phyloP scores from a whole-genome alignment of 768 basidiomycete genomes.

The Porpolomopsis calyptriformis region DNA sequence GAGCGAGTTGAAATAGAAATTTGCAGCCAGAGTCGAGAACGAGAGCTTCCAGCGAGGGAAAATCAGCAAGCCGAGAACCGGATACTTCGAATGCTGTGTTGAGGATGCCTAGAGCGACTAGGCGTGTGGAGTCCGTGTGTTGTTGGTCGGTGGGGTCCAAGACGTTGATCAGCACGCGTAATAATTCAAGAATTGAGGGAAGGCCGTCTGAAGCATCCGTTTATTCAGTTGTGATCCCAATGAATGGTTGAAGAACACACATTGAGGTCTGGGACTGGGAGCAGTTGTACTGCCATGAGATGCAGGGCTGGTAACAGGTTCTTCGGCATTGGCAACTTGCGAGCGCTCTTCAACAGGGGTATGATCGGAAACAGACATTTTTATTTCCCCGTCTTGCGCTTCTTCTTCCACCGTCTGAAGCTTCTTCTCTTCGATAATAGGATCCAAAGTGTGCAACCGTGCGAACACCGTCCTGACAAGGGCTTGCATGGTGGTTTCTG shows the following conservation, averaged over 20 bases:
- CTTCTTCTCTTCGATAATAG: conserved; percentile 58
- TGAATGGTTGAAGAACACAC: conserved; percentile 20
- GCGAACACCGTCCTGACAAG: conserved; percentile 77
- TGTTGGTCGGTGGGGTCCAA: conserved; percentile 90
- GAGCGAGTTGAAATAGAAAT: conserved; percentile 91
- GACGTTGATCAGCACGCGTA: conserved; percentile 90
- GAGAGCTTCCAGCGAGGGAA: conserved; percentile 66
- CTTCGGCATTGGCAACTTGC: conserved; percentile 7
- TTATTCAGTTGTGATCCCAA: conserved; percentile 1
- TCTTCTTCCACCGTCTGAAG: conserved; percentile 42
- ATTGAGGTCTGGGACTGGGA: conserved; percentile 28
- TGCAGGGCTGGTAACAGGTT: conserved; percentile 6
- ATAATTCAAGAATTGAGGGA: conserved; percentile 83
- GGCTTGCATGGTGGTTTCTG: conserved; percentile 81
- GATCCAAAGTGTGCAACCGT: conserved; percentile 57
- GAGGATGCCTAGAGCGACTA: conserved; percentile 78
- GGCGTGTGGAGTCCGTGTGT: conserved; percentile 91
- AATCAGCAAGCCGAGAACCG: conserved; percentile 63
- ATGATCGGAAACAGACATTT: conserved; percentile 43
- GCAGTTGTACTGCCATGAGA: conserved; percentile 15
- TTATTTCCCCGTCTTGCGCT: conserved; percentile 43
- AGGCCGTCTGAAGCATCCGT: conserved; percentile 57
- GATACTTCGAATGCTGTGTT: conserved; percentile 82
- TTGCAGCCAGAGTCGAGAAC: conserved; percentile 88
- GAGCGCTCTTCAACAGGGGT: conserved; percentile 13